phyloP scores from a whole-genome alignment of 2,329 filamentous ascomycete genomes.

The Elsinoe fawcettii region DNA sequence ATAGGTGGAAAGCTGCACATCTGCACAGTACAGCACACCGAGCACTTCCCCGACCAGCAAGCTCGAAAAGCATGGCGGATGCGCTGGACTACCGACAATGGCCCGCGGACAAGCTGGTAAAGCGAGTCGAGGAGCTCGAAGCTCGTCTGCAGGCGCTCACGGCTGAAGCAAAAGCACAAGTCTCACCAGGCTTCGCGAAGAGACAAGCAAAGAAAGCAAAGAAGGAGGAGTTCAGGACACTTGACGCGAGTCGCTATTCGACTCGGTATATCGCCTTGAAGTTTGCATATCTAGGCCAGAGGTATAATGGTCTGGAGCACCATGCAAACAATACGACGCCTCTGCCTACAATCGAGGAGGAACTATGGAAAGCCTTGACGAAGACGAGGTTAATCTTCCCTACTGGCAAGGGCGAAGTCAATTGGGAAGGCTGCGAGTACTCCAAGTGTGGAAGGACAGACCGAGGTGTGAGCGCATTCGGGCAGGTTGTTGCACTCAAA shows the following conservation, averaged over 20 bases:
- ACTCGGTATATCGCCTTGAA: conserved; percentile 85
- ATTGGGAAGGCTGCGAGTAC: conserved; percentile 81
- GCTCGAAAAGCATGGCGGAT: conserved; percentile 14
- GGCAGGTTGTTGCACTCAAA: conserved; percentile 79
- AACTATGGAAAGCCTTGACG: conserved; percentile 82
- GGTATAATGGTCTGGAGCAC: conserved; percentile 90
- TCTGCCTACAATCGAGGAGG: conserved; percentile 80
- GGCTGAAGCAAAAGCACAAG: conserved; percentile 16
- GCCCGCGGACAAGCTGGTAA: conserved; percentile 61
- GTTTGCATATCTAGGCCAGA: conserved; percentile 83
- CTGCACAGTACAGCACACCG: not conserved
- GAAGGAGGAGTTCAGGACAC: conserved; percentile 36
- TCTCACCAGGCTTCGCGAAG: conserved; percentile 17
- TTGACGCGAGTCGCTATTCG: conserved; percentile 73
- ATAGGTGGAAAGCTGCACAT: not conserved
- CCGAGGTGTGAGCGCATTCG: conserved; percentile 88
- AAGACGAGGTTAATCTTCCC: conserved; percentile 77
- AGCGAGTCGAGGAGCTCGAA: conserved; percentile 61
- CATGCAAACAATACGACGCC: conserved; percentile 61
- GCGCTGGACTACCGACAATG: conserved; percentile 53
- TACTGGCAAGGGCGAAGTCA: conserved; percentile 46
- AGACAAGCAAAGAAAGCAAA: conserved; percentile 17
- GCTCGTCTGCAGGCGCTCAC: conserved; percentile 51
- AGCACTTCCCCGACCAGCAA: not conserved
- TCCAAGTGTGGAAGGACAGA: conserved; percentile 94